Conservation (phyloP, 2,329 filamentous ascomycete genomes). For the Lasiodiplodia gonubiensis region DNA sequence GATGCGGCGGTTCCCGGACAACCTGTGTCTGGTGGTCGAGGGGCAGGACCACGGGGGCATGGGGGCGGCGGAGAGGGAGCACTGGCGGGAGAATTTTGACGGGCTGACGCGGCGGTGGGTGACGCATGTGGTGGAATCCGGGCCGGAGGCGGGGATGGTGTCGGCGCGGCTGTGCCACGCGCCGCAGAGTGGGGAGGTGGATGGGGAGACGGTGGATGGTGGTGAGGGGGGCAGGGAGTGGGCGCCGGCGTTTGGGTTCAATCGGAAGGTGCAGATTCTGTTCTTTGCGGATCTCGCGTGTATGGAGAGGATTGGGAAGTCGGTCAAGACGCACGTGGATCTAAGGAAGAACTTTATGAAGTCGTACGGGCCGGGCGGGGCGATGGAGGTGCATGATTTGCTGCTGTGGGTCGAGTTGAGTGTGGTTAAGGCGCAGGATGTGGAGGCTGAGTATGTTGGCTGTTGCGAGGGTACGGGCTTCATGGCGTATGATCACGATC, state of each 20-base stretch:
- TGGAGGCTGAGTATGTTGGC: conserved; percentile 12
- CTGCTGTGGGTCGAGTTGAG: conserved; percentile 3
- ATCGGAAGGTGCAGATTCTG: conserved; percentile 6
- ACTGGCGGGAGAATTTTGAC: conserved; percentile 3
- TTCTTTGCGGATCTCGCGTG: conserved; percentile 4
- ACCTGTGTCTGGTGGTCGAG: neutral
- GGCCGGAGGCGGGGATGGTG: conserved; percentile 3
- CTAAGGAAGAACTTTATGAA: neutral
- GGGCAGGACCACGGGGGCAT: conserved; percentile 8
- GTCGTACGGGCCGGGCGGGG: neutral
- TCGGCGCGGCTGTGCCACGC: conserved; percentile 7
- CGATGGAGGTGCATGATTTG: neutral
- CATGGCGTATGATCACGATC: neutral
- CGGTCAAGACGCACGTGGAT: neutral
- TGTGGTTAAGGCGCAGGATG: conserved; percentile 1
- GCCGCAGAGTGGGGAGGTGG: neutral
- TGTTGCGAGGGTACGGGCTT: conserved; percentile 12
- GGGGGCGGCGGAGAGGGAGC: neutral
- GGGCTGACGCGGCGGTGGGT: neutral
- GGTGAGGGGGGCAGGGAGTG: neutral
- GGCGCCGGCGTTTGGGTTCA: neutral
- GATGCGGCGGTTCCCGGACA: neutral
- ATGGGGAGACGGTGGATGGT: neutral
- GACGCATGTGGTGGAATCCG: neutral
- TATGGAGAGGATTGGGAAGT: neutral